phyloP scores from a whole-genome alignment of 352 stramenopile species.

The Albugo laibachii region DNA sequence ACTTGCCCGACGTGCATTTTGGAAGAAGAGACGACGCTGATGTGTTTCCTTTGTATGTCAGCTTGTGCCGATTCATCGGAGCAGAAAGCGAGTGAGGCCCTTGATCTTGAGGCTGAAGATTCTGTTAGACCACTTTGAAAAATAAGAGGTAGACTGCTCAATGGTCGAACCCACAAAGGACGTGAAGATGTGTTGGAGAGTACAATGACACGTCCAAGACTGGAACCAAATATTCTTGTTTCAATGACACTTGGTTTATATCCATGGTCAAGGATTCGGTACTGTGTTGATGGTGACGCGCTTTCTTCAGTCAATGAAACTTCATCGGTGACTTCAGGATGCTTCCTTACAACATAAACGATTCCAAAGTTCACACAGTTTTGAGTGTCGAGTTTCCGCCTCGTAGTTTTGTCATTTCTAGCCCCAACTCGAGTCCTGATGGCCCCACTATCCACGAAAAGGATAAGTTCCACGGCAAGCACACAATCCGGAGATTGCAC shows the following conservation, averaged over 20 bases:
- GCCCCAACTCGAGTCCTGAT: conserved; percentile 9
- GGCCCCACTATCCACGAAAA: conserved; percentile 64
- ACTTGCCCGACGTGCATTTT: conserved; percentile 20
- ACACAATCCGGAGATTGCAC: conserved; percentile 64
- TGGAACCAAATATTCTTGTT: conserved; percentile 6
- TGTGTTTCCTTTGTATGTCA: neutral
- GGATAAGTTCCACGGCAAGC: conserved; percentile 46
- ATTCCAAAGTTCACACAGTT: conserved; percentile 25
- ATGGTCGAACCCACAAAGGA: conserved; percentile 31
- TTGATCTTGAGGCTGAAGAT: conserved; percentile 1
- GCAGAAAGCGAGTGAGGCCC: neutral
- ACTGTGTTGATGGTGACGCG: conserved; percentile 21
- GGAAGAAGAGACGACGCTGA: neutral
- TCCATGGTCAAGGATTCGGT: conserved; percentile 34
- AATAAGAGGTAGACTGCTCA: conserved; percentile 44
- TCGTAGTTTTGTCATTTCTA: conserved; percentile 1
- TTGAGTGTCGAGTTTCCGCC: neutral
- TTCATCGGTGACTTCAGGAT: conserved; percentile 14
- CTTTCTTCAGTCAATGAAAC: neutral
- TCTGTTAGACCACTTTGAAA: conserved; percentile 19
- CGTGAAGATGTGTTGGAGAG: conserved; percentile 39
- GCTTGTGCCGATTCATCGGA: neutral
- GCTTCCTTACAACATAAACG: conserved; percentile 48
- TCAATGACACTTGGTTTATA: neutral
- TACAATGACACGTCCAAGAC: conserved; percentile 11